Percentiles rank a stretch among this genome's conserved stretches.
Evolutionary conservation across 2,329 filamentous ascomycete species (phyloP).

Genomic region (Xylaria sp.): DNA sequence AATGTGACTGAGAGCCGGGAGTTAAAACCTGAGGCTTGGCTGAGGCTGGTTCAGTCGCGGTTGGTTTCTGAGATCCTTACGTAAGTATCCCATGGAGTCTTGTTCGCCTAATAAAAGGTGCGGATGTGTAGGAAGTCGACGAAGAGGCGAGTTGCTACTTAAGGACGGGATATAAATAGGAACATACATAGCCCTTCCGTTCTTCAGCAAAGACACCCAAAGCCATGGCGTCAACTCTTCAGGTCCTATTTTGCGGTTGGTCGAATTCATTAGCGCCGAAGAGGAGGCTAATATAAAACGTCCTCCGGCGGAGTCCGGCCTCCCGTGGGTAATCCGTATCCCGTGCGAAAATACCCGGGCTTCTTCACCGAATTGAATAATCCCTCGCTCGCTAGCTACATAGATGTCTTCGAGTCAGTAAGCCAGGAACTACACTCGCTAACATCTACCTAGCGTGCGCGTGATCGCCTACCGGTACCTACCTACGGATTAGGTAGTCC

Average conservation of each 20-base stretch:
- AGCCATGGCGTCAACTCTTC: neutral
- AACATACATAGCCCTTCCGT: no score
- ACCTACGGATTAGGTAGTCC: neutral
- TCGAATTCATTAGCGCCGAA: neutral
- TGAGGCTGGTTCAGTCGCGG: slow-evolving; percentile 19
- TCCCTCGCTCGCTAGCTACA: neutral
- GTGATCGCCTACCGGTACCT: neutral
- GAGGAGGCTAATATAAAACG: neutral
- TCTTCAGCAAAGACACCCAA: no score
- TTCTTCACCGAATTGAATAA: neutral
- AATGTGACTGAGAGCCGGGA: neutral
- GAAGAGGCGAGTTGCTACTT: no score
- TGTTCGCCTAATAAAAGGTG: no score
- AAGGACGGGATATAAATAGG: no score
- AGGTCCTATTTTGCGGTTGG: neutral
- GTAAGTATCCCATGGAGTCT: no score
- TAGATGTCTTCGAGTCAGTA: neutral
- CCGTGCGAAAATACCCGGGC: neutral
- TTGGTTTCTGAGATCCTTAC: no score
- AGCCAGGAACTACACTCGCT: neutral
- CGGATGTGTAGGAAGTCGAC: no score
- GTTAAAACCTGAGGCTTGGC: slow-evolving; percentile 20
- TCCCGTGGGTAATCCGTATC: neutral
- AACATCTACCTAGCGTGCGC: neutral
- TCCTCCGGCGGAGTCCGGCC: neutral